A percentile compares a stretch with the other conserved stretches of the same genome.
Conservation (phyloP, 148 eudicot species). For the Silene latifolia region DNA sequence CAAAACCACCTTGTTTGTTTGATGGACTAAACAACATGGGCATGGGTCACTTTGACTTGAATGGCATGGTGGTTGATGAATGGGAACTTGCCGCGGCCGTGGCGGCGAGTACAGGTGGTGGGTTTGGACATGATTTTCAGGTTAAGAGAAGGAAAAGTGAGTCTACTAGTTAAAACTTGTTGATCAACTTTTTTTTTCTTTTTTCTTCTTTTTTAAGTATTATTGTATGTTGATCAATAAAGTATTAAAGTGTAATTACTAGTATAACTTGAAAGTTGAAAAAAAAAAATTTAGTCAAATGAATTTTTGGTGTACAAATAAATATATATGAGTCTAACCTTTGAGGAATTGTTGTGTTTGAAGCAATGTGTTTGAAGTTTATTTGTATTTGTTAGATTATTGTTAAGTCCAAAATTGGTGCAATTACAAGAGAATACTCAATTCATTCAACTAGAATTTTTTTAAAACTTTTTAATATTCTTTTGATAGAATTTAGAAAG, state of each 20-base stretch:
- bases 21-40: conserved; percentile 28
- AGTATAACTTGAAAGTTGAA: neutral
- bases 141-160: conserved; percentile 51
- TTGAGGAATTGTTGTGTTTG: neutral
- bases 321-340: neutral
- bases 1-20: conserved; percentile 43
- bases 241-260: neutral
- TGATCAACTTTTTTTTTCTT: conserved; percentile 14
- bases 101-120: conserved; percentile 25
- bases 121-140: conserved; percentile 39
- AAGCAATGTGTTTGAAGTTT: neutral
- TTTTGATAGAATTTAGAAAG: too few relatives aligned
- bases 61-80: conserved; percentile 37
- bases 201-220: neutral
- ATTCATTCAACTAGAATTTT: neutral
- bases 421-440: neutral
- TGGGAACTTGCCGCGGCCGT: conserved; percentile 44
- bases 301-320: neutral
- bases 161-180: conserved; percentile 42
- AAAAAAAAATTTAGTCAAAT: neutral
- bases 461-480: too few relatives aligned
- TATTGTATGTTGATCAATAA: neutral
- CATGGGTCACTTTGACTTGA: conserved; percentile 31
- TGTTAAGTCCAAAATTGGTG: neutral
- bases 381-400: neutral